Percentiles rank a stretch among this genome's conserved stretches.
Evolutionary conservation across 148 eudicot species (phyloP).

Genomic region (Camellia sinensis): DNA sequence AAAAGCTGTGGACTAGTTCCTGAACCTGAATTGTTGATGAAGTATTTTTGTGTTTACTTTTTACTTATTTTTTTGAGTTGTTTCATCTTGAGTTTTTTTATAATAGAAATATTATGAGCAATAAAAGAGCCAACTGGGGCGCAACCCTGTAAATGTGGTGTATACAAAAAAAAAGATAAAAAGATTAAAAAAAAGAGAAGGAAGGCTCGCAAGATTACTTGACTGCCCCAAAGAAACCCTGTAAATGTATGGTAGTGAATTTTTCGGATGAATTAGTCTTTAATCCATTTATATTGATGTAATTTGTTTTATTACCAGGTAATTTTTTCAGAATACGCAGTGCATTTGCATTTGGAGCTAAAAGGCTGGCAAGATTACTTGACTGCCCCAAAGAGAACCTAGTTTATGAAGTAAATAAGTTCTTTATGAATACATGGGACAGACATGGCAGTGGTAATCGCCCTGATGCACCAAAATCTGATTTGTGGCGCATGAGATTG

Average conservation of each 20-base stretch:
- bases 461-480: constrained; percentile 65
- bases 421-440: constrained; percentile 87
- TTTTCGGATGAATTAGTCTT: neutral
- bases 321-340: constrained; percentile 92
- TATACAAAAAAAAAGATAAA: no score
- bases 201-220: no score
- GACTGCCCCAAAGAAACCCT: no score
- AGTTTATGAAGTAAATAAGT: constrained; percentile 64
- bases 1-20: neutral
- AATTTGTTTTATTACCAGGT: constrained; percentile 41
- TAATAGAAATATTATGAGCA: neutral
- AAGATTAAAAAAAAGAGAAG: no score
- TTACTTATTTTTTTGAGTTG: neutral
- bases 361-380: constrained; percentile 72
- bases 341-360: constrained; percentile 89
- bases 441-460: constrained; percentile 86
- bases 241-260: neutral
- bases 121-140: no score
- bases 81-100: neutral
- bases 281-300: no score
- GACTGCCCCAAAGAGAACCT: constrained; percentile 76
- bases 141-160: no score
- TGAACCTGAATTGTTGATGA: neutral
- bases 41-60: neutral
- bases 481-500: constrained; percentile 23